A percentile compares a stretch with the other conserved stretches of the same genome.
Evolutionary conservation across 2,329 filamentous ascomycete genomes (phyloP).

Genomic region (Neonectria punicea): DNA sequence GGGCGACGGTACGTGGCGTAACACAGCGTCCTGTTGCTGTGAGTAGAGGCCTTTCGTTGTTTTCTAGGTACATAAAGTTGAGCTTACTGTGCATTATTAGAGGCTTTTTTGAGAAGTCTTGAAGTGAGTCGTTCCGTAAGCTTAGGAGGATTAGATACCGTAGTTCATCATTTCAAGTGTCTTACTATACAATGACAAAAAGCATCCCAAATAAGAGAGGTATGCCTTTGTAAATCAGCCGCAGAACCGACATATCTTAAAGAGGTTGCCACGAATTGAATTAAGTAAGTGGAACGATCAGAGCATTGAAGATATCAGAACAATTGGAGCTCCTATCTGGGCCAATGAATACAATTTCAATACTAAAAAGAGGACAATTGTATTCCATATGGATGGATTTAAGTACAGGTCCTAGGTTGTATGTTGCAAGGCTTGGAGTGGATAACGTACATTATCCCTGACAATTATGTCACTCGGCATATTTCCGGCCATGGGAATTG

Average conservation of each 20-base stretch:
- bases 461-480: background rate
- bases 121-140: background rate
- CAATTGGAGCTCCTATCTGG: background rate
- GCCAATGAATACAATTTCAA: background rate
- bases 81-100: background rate
- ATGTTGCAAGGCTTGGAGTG: background rate
- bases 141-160: background rate
- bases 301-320: background rate
- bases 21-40: slow-evolving; percentile 5
- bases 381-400: background rate
- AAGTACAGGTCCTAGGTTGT: background rate
- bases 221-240: background rate
- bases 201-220: background rate
- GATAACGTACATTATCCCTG: background rate
- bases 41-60: background rate
- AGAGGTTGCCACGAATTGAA: background rate
- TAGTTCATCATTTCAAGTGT: background rate
- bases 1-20: slow-evolving; percentile 9
- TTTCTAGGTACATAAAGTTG: background rate
- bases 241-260: background rate
- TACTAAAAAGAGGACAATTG: background rate
- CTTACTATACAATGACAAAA: background rate
- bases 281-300: background rate
- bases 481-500: background rate
- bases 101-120: background rate